Evolutionary conservation across 2,329 filamentous ascomycete genomes (phyloP), one percentile per base, ranked within the genome.

Genomic region (Penicillium sp.): DNA sequence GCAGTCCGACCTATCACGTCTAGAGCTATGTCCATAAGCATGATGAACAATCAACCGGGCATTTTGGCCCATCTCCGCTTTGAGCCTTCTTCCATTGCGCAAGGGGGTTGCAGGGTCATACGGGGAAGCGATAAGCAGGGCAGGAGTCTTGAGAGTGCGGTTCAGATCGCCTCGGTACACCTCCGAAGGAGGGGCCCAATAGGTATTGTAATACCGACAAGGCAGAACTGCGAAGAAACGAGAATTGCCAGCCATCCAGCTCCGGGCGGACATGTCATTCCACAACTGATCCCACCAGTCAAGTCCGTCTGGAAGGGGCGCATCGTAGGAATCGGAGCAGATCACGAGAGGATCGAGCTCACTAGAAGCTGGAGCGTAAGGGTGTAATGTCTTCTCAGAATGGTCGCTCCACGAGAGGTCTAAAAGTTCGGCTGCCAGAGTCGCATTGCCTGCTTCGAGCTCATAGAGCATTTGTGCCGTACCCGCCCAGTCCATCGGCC

Each of bases 71-170:
- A 61, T 60, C 25, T 61, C 57, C 4, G 48, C n/a, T n/a, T 56
- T 33, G 3, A 61, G 55, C 9, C 54, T 50, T 27, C 55, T 49
- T 25, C 59, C 57, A 51, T 60, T 59, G 3, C 54, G 54, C 23
- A 61, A 33, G 1, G 59, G 59, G 2, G 59, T 61, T 12, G 59
- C 59, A 22, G 57, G 59, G 20, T 61, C 59, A 48, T 59, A 58
- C 9, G 59, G 22, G 1, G 52, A 54, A 12, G 57, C 50, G n/a
- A 61, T 56, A 14, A 61, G 53, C 2, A 61, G 26, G 1, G 25
- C 14, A 4, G 54, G 59, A 0, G 49, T 61, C 11, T 54, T 60
- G 20, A 61, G 52, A 12, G 54, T 61, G 25, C 58, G n/a, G 20
- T 61, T 60, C 0, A 61, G 52, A 48, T 59, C 57, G 4, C 57